Percentiles rank a stretch among this genome's conserved stretches.
Evolutionary conservation across 768 basidiomycete species (phyloP).

Genomic region (Sistotremastrum suecicum): DNA sequence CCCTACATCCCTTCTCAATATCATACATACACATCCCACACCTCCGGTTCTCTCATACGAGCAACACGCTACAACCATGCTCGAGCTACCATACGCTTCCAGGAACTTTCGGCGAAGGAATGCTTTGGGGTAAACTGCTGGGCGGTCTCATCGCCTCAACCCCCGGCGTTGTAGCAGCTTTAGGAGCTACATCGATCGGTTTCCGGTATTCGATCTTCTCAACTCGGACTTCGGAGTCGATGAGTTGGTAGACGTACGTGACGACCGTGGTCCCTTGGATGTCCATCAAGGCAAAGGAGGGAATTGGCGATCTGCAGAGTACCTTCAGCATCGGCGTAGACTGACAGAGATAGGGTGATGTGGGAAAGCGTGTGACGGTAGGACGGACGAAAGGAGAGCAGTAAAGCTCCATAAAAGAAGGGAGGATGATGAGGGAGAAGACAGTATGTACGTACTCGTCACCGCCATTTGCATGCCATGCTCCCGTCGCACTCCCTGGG

Average conservation of each 20-base stretch:
- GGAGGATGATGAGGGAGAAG: background rate
- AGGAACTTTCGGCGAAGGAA: too few species aligned
- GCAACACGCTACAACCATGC: too few species aligned
- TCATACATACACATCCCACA: too few species aligned
- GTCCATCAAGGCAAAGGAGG: conserved; percentile 95
- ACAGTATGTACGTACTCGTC: conserved; percentile 36
- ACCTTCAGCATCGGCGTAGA: background rate
- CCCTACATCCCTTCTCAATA: too few species aligned
- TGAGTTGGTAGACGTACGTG: conserved; percentile 92
- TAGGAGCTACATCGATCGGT: background rate
- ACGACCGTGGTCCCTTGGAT: conserved; percentile 95
- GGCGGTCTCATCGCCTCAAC: too few species aligned
- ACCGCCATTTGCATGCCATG: conserved; percentile 63
- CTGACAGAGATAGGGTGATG: background rate
- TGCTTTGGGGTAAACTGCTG: too few species aligned
- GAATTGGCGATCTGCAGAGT: conserved; percentile 57
- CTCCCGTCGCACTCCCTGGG: conserved; percentile 89
- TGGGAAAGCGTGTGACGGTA: background rate
- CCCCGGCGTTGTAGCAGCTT: too few species aligned
- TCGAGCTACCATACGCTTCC: too few species aligned
- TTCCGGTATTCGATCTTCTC: conserved; percentile 82
- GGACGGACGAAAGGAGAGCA: background rate
- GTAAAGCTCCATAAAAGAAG: background rate
- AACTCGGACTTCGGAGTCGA: conserved; percentile 87
- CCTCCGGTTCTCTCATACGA: too few species aligned